Conservation (phyloP, 2,329 filamentous ascomycete species). For the Apiospora saccharicola region DNA sequence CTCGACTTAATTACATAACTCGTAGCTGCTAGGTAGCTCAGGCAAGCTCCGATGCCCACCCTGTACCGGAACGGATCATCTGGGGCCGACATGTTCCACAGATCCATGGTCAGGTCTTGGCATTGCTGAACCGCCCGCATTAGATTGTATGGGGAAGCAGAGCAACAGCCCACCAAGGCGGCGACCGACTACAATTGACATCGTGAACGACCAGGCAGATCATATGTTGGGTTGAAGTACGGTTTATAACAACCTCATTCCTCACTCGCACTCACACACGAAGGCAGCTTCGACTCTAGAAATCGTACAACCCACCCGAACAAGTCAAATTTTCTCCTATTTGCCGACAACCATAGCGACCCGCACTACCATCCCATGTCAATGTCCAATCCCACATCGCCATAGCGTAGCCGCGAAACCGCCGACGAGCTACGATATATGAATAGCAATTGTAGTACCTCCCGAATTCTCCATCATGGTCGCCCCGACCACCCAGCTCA, state of each 20-base stretch:
- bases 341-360: not conserved
- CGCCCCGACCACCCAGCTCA: slow-evolving; percentile 45
- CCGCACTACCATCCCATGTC: not conserved
- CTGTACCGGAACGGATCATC: not conserved
- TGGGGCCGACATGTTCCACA: not conserved
- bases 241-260: not conserved
- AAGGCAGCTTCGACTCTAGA: not conserved
- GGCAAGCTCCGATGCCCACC: not conserved
- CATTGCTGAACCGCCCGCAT: not conserved
- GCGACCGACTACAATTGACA: slow-evolving; percentile 8
- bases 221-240: not conserved
- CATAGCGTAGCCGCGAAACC: slow-evolving; percentile 10
- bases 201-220: not conserved
- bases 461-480: slow-evolving; percentile 34
- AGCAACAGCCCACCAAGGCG: slow-evolving; percentile 12
- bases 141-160: not conserved
- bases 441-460: not conserved
- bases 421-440: not conserved
- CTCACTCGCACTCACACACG: not conserved
- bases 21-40: not conserved
- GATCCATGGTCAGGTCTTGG: not conserved
- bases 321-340: not conserved
- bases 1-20: slow-evolving; percentile 5
- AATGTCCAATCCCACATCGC: not conserved
- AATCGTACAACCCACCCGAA: not conserved